These are phyloP conservation scores for Xylariaceae sp. DNA, from an alignment of 2,329 filamentous ascomycete species.

Conservation along the genomic window DNA sequence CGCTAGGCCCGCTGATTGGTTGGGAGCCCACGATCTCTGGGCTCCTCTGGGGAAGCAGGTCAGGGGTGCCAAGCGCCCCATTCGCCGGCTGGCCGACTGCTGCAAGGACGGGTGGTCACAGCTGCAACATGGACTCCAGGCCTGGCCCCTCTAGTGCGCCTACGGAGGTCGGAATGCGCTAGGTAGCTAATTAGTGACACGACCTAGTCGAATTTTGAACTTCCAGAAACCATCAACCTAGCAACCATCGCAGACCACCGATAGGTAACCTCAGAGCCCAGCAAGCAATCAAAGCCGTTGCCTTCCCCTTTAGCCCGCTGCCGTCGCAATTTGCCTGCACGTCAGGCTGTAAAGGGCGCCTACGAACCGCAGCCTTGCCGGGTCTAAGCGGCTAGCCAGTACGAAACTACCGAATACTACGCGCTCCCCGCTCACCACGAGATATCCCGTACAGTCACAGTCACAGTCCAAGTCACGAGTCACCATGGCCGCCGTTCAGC, in stretches of 20 bases:
- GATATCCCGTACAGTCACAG: neutral
- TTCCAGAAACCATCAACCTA: slow-evolving; percentile 1
- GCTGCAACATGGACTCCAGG: slow-evolving; percentile 6
- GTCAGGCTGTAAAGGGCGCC: slow-evolving; percentile 4
- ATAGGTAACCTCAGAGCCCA: neutral
- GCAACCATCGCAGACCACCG: neutral
- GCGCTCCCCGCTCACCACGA: neutral
- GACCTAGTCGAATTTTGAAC: slow-evolving; percentile 20
- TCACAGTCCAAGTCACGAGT: neutral
- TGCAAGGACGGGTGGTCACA: slow-evolving; percentile 1
- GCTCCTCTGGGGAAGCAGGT: neutral
- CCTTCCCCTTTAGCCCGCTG: neutral
- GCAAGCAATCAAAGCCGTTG: neutral
- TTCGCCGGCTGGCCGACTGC: slow-evolving; percentile 14
- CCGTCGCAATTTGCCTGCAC: neutral
- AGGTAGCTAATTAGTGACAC: neutral
- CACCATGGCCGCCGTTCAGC: slow-evolving; percentile 43
- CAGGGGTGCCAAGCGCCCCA: slow-evolving; percentile 8
- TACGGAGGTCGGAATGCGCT: neutral
- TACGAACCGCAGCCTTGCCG: slow-evolving; percentile 5
- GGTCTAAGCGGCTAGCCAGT: neutral
- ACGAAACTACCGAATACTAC: neutral
- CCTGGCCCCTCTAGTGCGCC: neutral
- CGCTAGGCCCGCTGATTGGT: slow-evolving; percentile 25
- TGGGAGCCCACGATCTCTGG: slow-evolving; percentile 2